A percentile compares a stretch with the other conserved stretches of the same genome.
These are phyloP conservation scores for Fraxinus quadrangulata DNA, from an alignment of 257 asterid genomes.

Conservation along the genomic window DNA sequence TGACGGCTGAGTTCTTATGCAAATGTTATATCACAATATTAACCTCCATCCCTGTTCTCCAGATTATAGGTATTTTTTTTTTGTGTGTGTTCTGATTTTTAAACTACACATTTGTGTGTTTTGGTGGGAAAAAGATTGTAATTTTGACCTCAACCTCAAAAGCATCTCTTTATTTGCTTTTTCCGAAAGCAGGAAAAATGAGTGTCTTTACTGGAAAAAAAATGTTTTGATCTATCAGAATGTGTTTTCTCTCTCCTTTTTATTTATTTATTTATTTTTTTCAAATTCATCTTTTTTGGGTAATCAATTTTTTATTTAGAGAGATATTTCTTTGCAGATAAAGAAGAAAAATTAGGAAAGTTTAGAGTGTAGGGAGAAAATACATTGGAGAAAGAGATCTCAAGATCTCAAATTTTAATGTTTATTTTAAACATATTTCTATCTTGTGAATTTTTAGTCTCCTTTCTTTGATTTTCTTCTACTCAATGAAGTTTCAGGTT, in stretches of 20 bases:
- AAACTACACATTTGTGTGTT: neutral
- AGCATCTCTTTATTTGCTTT: neutral
- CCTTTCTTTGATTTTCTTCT: neutral
- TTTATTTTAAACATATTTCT: neutral
- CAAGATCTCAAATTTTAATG: neutral
- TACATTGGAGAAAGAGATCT: neutral
- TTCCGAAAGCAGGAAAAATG: neutral
- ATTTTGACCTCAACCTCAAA: constrained; percentile 3
- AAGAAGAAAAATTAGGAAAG: neutral
- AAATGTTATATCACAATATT: neutral
- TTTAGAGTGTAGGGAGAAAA: neutral
- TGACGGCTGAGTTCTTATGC: neutral
- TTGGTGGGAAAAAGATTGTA: neutral
- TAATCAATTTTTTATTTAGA: too few species aligned
- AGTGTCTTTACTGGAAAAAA: neutral
- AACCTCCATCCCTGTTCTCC: neutral
- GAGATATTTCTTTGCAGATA: neutral
- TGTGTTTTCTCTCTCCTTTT: neutral
- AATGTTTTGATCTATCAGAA: neutral
- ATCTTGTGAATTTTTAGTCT: neutral
- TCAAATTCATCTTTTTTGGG: neutral
- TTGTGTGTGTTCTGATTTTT: neutral
- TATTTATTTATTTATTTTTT: too few species aligned
- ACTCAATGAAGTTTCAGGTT: neutral
- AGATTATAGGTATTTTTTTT: neutral